Percentiles rank a stretch among this genome's conserved stretches.
Conservation (phyloP, 2,329 filamentous ascomycete genomes). For the Coleophoma eucalyptorum region DNA sequence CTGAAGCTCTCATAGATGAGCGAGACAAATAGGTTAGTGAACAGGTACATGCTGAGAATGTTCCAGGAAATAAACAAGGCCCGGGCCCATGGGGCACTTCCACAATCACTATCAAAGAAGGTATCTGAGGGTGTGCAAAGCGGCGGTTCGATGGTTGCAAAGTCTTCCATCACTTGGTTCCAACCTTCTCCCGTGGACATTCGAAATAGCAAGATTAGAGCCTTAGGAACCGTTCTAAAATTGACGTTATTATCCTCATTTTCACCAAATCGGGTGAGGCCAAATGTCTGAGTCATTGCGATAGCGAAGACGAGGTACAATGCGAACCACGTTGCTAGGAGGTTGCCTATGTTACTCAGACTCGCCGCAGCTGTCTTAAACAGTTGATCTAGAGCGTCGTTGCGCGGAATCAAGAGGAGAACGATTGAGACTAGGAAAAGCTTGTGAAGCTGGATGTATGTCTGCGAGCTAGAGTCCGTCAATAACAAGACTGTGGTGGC, state of each 20-base stretch:
- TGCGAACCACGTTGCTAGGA: slow-evolving; percentile 95
- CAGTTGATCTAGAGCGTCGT: slow-evolving; percentile 94
- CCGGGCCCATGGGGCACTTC: slow-evolving; percentile 83
- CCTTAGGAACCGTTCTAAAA: slow-evolving; percentile 90
- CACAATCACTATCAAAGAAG: slow-evolving; percentile 90
- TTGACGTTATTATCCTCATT: slow-evolving; percentile 78
- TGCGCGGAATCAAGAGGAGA: slow-evolving; percentile 87
- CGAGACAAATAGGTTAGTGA: slow-evolving; percentile 96
- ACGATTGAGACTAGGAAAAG: slow-evolving; percentile 89
- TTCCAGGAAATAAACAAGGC: slow-evolving; percentile 95
- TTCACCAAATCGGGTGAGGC: slow-evolving; percentile 80
- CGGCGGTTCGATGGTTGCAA: slow-evolving; percentile 73
- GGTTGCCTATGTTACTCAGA: slow-evolving; percentile 83
- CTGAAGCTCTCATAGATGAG: slow-evolving; percentile 99
- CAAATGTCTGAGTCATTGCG: slow-evolving; percentile 92
- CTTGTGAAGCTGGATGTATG: slow-evolving; percentile 83
- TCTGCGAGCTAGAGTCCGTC: slow-evolving; percentile 49
- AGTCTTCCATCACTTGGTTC: slow-evolving; percentile 98
- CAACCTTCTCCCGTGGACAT: slow-evolving; percentile 94
- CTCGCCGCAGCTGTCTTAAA: slow-evolving; percentile 98
- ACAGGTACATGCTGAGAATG: slow-evolving; percentile 99
- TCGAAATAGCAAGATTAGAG: slow-evolving; percentile 86
- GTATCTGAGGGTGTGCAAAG: slow-evolving; percentile 68
- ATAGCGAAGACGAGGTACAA: slow-evolving; percentile 96
- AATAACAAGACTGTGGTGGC: slow-evolving; percentile 77